These are phyloP conservation scores for Metrosideros polymorpha DNA, from an alignment of 441 rosid species.

Conservation along the genomic window DNA sequence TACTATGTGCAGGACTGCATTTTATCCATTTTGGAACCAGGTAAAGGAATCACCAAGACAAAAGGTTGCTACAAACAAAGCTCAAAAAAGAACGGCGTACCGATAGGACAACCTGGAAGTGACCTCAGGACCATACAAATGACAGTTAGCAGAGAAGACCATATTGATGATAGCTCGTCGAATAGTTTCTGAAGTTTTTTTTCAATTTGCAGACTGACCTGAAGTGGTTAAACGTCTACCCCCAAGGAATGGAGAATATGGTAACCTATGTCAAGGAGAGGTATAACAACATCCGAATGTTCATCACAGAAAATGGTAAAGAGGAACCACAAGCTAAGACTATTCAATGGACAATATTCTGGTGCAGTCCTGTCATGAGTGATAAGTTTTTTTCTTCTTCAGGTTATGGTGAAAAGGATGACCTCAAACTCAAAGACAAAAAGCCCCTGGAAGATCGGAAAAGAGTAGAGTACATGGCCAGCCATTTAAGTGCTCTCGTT, in stretches of 20 bases:
- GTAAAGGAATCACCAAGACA: slow-evolving; percentile 35
- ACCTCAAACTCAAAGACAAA: slow-evolving; percentile 13
- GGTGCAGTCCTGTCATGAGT: not conserved
- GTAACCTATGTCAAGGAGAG: slow-evolving; percentile 27
- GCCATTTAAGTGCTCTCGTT: slow-evolving; percentile 34
- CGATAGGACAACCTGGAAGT: slow-evolving; percentile 49
- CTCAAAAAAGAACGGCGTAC: slow-evolving; percentile 22
- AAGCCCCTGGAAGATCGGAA: slow-evolving; percentile 29
- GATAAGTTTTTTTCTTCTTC: not conserved
- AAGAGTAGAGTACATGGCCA: slow-evolving; percentile 39
- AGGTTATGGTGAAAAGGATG: slow-evolving; percentile 37
- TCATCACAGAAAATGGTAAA: slow-evolving; percentile 47
- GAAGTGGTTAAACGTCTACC: slow-evolving; percentile 29
- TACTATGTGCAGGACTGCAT: slow-evolving; percentile 49
- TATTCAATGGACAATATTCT: not conserved
- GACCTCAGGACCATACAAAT: not conserved
- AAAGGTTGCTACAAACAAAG: slow-evolving; percentile 36
- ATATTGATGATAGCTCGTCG: not conserved
- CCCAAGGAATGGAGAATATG: slow-evolving; percentile 43
- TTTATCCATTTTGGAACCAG: slow-evolving; percentile 29
- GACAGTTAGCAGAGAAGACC: not conserved
- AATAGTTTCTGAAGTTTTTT: not conserved
- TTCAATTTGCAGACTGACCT: slow-evolving; percentile 22
- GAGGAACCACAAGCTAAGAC: not conserved
- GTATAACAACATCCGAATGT: slow-evolving; percentile 33